Evolutionary conservation across 1,139 yeast species (phyloP), one percentile per base, ranked within the genome.

Genomic region (Zhuliangozyma blackwelliae): DNA sequence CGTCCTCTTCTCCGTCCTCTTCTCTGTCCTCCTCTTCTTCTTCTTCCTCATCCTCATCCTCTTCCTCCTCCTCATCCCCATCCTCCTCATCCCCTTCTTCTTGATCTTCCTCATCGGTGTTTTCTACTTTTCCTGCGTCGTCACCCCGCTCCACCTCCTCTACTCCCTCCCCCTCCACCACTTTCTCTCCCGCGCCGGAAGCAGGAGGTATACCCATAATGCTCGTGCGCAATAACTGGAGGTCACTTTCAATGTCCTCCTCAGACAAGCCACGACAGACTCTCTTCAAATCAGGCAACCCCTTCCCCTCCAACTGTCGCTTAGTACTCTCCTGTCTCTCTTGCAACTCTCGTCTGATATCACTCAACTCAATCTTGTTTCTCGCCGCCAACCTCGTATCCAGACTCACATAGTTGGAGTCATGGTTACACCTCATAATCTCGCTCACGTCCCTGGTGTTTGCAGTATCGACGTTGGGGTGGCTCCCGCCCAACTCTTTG

Each of bases 281-380:
- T 27, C 40, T 42, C 51, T 35, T 30, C 39, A 13, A 35, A 29
- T 10, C 13, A 27, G 27, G 34, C 16, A 16, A 16, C 16, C 4
- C 10, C 47, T 38, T 25, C 44, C 37, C 32, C 48, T 51, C 10
- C 28, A 27, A 6, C 33, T 27, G 5, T 7, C 23, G 23, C 23
- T 23, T 5, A 28, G 35, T 19, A 32, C 13, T 28, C 28, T 20
- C 33, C 41, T 32, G 34, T 35, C n/a, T 32, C 13, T 12, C 23
- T 27, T 5, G 39, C 37, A 12, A 34, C 16, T 16, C 16, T 28
- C 37, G 39, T 35, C 56, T 63, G 27, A 59, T 57, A 38, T 57
- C 53, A 2, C 72, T 60, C 22, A 62, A 38, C 41, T 68, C 73
- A n/a, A 65, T 49, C 35, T 54, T 54, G 43, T 65, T 65, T 33